Evolutionary conservation across 495 filamentous ascomycete genomes (phyloP).

Genomic region (Immersiella caudata): DNA sequence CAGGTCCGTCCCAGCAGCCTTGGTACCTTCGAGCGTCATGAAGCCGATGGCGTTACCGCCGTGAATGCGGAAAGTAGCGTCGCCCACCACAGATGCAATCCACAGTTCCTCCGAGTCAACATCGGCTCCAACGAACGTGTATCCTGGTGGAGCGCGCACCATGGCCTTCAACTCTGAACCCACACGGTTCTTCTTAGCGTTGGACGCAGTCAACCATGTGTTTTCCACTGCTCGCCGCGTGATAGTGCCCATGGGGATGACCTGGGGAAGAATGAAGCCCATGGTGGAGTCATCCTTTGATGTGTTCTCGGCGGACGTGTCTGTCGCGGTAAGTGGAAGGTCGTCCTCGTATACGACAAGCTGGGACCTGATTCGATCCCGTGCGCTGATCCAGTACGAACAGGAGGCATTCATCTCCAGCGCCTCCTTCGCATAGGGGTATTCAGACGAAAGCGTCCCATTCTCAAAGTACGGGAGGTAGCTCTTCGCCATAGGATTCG

Average conservation of each 20-base stretch:
- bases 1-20: slow-evolving; percentile 88
- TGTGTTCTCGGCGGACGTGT: slow-evolving; percentile 16
- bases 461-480: slow-evolving; percentile 92
- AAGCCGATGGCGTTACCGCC: slow-evolving; percentile 97
- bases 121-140: slow-evolving; percentile 94
- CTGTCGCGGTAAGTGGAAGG: slow-evolving; percentile 26
- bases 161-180: slow-evolving; percentile 97
- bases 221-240: slow-evolving; percentile 97
- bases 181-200: slow-evolving; percentile 92
- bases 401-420: slow-evolving; percentile 98
- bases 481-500: slow-evolving; percentile 83
- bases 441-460: slow-evolving; percentile 83
- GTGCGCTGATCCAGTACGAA: slow-evolving; percentile 97
- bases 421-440: slow-evolving; percentile 86
- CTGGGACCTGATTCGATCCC: slow-evolving; percentile 88
- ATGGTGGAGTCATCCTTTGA: slow-evolving; percentile 11
- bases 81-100: slow-evolving; percentile 95
- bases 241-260: slow-evolving; percentile 98
- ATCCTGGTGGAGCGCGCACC: slow-evolving; percentile 88
- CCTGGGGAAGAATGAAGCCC: slow-evolving; percentile 94
- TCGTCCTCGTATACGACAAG: slow-evolving; percentile 87
- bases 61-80: slow-evolving; percentile 90
- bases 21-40: slow-evolving; percentile 97
- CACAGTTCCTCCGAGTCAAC: slow-evolving; percentile 99
- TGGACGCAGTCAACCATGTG: slow-evolving; percentile 97